Conservation (phyloP, 176 grass and related monocot genomes). For the Carex scoparia region DNA sequence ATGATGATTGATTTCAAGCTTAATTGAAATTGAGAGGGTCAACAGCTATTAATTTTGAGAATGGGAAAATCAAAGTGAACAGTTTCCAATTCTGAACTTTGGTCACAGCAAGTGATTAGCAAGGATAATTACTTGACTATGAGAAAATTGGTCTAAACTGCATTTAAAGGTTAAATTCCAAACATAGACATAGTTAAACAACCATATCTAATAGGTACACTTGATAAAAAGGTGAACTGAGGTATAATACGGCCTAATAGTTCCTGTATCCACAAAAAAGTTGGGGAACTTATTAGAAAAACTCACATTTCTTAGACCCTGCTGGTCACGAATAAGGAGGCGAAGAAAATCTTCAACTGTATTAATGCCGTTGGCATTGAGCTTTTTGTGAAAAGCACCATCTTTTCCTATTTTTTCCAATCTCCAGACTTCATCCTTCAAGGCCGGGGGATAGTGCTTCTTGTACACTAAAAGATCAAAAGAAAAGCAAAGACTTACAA, state of each 20-base stretch:
- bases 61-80: background rate
- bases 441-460: slow-evolving; percentile 76
- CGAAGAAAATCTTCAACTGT: slow-evolving; percentile 85
- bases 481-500: background rate
- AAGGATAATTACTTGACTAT: background rate
- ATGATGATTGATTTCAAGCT: background rate
- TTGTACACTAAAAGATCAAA: slow-evolving; percentile 64
- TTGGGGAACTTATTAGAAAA: background rate
- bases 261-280: background rate
- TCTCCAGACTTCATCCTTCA: slow-evolving; percentile 89
- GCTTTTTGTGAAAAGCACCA: slow-evolving; percentile 68
- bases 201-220: background rate
- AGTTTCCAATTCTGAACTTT: background rate
- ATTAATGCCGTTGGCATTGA: slow-evolving; percentile 50
- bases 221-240: background rate
- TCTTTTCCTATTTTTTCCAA: slow-evolving; percentile 94
- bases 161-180: background rate
- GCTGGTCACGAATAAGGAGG: slow-evolving; percentile 67
- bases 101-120: background rate
- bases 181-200: background rate
- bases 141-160: background rate
- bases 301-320: slow-evolving; percentile 71
- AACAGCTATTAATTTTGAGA: background rate
- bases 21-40: background rate
- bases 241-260: background rate